Conservation (phyloP, 2,329 filamentous ascomycete genomes). For the Xylariaceae sp. region DNA sequence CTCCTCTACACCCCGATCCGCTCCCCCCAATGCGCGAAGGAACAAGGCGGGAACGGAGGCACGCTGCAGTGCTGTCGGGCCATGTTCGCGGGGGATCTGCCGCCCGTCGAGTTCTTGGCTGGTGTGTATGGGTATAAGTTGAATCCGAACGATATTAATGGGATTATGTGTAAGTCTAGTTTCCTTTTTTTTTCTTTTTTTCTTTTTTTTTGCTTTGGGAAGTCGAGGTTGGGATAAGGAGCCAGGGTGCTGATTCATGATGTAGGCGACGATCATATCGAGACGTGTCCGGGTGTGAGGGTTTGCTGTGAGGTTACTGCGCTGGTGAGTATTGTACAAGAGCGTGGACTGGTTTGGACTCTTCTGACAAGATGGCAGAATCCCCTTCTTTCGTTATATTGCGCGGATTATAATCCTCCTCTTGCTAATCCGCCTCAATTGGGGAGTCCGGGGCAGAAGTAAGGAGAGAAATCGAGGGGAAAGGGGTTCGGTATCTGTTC, state of each 20-base stretch:
- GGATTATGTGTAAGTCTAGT: constrained; percentile 31
- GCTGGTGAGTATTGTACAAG: constrained; percentile 25
- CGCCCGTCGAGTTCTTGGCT: constrained; percentile 29
- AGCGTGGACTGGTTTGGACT: background rate
- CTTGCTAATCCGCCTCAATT: background rate
- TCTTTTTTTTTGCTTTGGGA: background rate
- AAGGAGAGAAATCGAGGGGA: too few relatives aligned
- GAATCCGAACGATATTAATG: constrained; percentile 31
- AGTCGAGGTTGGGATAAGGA: background rate
- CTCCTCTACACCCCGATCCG: constrained; percentile 25
- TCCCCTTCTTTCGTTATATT: constrained; percentile 30
- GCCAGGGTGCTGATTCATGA: constrained; percentile 7
- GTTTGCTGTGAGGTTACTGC: constrained; percentile 32
- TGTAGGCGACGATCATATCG: constrained; percentile 25
- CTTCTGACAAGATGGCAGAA: constrained; percentile 19
- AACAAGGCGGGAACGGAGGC: constrained; percentile 29
- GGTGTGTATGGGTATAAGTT: constrained; percentile 28
- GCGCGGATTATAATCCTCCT: constrained; percentile 18
- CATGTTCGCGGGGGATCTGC: constrained; percentile 27
- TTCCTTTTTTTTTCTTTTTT: too few relatives aligned
- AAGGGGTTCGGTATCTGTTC: too few relatives aligned
- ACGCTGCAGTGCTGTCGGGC: constrained; percentile 31
- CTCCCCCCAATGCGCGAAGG: constrained; percentile 29
- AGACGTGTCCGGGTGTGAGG: constrained; percentile 29
- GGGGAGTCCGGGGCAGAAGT: background rate